phyloP scores from a whole-genome alignment of 2,329 filamentous ascomycete species.

The Apiospora saccharicola region DNA sequence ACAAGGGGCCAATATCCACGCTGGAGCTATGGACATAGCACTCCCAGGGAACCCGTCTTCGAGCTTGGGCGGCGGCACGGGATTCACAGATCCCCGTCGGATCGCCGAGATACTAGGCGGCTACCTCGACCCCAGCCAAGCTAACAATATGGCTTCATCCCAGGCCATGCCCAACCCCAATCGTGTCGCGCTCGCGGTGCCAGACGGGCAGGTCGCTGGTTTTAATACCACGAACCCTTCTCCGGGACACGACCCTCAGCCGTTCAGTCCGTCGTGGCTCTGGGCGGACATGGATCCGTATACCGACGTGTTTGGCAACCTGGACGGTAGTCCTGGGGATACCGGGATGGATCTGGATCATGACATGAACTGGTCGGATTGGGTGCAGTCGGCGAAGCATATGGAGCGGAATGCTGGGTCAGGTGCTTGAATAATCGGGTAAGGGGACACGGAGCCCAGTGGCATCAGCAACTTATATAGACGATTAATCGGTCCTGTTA shows the following conservation, averaged over 20 bases:
- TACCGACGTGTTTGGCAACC: conserved; percentile 33
- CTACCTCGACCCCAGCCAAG: neutral
- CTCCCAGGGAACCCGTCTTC: neutral
- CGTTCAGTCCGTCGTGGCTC: conserved; percentile 40
- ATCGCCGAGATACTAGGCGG: neutral
- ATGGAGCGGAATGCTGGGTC: conserved; percentile 36
- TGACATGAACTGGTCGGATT: conserved; percentile 46
- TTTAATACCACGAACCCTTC: conserved; percentile 7
- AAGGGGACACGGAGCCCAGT: too few species aligned
- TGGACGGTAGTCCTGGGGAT: conserved; percentile 29
- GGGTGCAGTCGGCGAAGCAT: conserved; percentile 43
- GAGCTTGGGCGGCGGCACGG: neutral
- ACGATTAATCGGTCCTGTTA: too few species aligned
- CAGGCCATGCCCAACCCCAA: neutral
- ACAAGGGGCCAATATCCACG: neutral
- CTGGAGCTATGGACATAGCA: too few species aligned
- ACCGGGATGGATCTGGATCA: conserved; percentile 42
- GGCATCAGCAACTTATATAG: too few species aligned
- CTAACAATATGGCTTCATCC: neutral
- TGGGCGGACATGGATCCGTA: conserved; percentile 43
- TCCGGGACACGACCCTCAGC: conserved; percentile 27
- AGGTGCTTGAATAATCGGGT: neutral
- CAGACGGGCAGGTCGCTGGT: conserved; percentile 17
- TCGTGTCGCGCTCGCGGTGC: neutral
- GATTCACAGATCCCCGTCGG: neutral